phyloP scores from a whole-genome alignment of 2,329 filamentous ascomycete species.

The Magnaporthales sp. region DNA sequence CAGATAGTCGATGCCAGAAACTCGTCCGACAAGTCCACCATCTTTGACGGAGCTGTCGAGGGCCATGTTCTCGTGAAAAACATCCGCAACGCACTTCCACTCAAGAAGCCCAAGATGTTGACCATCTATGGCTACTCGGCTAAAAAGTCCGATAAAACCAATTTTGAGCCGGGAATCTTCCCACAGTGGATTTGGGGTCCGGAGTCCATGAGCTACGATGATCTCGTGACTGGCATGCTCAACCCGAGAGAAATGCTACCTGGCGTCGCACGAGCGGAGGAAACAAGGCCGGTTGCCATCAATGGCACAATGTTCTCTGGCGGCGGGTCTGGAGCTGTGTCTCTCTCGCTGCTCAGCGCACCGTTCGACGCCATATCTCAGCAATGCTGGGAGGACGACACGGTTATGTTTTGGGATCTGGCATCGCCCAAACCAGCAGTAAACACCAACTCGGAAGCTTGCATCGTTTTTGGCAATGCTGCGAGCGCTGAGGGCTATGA shows the following conservation, averaged over 20 bases:
- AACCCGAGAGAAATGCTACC: not conserved
- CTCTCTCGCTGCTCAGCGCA: constrained; percentile 32
- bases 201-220: constrained; percentile 18
- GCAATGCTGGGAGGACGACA: constrained; percentile 44
- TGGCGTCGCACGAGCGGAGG: not conserved
- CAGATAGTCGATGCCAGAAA: constrained; percentile 45
- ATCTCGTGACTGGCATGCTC: constrained; percentile 1
- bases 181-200: constrained; percentile 30
- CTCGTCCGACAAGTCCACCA: constrained; percentile 25
- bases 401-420: constrained; percentile 53
- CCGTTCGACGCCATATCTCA: constrained; percentile 47
- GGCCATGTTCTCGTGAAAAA: constrained; percentile 60
- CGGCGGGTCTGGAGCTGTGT: constrained; percentile 24
- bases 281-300: constrained; percentile 18
- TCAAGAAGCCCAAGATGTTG: constrained; percentile 39
- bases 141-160: constrained; percentile 32
- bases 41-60: constrained; percentile 50
- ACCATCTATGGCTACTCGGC: constrained; percentile 57
- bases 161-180: constrained; percentile 23
- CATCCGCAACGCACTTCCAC: constrained; percentile 41
- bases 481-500: constrained; percentile 66
- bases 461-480: constrained; percentile 55
- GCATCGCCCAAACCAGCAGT: constrained; percentile 35
- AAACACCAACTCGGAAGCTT: constrained; percentile 48
- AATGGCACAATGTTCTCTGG: constrained; percentile 34